Conservation (phyloP, 257 asterid genomes). For the Solanum lignicaule region DNA sequence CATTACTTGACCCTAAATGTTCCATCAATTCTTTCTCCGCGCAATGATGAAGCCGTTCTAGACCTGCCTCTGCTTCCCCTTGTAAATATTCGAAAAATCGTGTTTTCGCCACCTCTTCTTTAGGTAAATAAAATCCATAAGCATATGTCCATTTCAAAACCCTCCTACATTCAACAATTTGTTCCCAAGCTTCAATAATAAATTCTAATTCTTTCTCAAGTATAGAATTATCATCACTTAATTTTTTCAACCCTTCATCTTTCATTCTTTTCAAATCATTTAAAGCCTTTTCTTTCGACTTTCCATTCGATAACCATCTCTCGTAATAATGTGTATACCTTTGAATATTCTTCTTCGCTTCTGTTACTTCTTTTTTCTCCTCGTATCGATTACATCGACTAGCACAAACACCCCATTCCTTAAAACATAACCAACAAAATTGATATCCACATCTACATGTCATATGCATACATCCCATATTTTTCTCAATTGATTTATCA, state of each 20-base stretch:
- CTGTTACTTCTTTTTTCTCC: neutral
- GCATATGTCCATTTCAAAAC: slow-evolving; percentile 39
- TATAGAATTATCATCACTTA: neutral
- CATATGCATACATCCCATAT: slow-evolving; percentile 14
- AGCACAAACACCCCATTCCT: neutral
- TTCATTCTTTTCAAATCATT: neutral
- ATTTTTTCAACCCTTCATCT: neutral
- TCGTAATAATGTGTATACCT: slow-evolving; percentile 4
- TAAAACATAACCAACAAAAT: slow-evolving; percentile 14
- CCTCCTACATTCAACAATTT: slow-evolving; percentile 42
- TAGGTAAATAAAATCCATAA: slow-evolving; percentile 23
- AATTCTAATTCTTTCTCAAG: neutral
- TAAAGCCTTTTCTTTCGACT: slow-evolving; percentile 5
- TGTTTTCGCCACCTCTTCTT: neutral
- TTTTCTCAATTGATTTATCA: neutral
- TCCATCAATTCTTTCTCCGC: slow-evolving; percentile 19
- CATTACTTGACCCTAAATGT: neutral
- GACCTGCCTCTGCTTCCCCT: slow-evolving; percentile 26
- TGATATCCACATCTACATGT: neutral
- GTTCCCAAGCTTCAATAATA: slow-evolving; percentile 30
- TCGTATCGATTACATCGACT: neutral
- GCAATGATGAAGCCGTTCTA: slow-evolving; percentile 39
- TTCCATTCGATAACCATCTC: neutral
- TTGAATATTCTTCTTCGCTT: neutral
- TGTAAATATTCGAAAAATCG: slow-evolving; percentile 28